Base-by-base conservation (phyloP, 129 eudicot genomes). In the Pittosporum tobira region DNA sequence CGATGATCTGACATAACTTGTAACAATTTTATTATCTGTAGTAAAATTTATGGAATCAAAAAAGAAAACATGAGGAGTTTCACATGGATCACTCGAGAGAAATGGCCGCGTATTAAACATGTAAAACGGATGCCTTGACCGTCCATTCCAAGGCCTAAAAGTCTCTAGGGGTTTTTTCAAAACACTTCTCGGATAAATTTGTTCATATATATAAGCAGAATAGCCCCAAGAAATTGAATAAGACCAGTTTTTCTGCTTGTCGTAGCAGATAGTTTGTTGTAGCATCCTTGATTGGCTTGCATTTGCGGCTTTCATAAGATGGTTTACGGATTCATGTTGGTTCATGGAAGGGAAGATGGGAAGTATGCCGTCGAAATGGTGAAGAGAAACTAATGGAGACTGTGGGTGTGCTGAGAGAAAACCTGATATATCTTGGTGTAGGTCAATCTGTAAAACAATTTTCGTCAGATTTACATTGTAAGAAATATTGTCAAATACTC, bases 1-100 rank as follows among this genome's bases (percentile, higher is more conserved):
- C 49, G 46, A 58, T 22, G 73, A 44, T 23, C 73, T 80, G 20
- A 23, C 34, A 13, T 71, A 79, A 6, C 45, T 75, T 19, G 59
- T 71, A 43, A 52, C 44, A 12, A 73, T 37, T 36, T 73, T 62
- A 40, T 57, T 27, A 20, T 15, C 43, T 30, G 44, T 38, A 9
- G 61, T 55, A 8, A 30, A 5, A 31, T 55, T 31, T 0, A 18
- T 3, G 5, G 55, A 49, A 10, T 77, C 73, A 14, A 75, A 71
- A 65, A 70, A 79, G 65, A 79, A 75, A 18, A 66, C 61, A 48
- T 74, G 85, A 13, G 85, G 75, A 36, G 63, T 49, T 37, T 75
- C 71, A 50, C 85, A 79, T 0, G 81, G 70, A 50, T 72, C 56
- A 8, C 31, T 28, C 0, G 57, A 31, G 3, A 38, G 31, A 31